Evolutionary conservation across 2,329 filamentous ascomycete species (phyloP).

Genomic region (Alternaria rosae): DNA sequence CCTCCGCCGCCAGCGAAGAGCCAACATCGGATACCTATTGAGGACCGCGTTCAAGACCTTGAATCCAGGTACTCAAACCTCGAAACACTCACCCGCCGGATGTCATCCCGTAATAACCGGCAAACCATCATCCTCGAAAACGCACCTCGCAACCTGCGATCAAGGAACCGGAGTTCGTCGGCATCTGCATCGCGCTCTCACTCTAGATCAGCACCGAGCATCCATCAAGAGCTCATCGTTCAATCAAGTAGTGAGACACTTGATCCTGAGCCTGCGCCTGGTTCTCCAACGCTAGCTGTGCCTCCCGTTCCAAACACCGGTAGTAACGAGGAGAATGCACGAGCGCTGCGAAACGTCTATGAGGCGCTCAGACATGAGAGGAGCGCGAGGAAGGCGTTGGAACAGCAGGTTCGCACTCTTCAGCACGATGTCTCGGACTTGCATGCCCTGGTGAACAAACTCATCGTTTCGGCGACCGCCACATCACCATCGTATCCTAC

Average conservation of each 20-base stretch:
- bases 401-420: slow-evolving; percentile 41
- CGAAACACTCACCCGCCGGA: slow-evolving; percentile 41
- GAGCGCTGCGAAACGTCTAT: slow-evolving; percentile 32
- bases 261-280: slow-evolving; percentile 9
- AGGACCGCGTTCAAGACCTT: slow-evolving; percentile 44
- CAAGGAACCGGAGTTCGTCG: slow-evolving; percentile 42
- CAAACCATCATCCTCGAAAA: slow-evolving; percentile 51
- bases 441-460: slow-evolving; percentile 39
- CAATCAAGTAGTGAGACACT: slow-evolving; percentile 25
- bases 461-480: slow-evolving; percentile 26
- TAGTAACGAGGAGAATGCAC: slow-evolving; percentile 5
- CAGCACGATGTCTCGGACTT: slow-evolving; percentile 43
- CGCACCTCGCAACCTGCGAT: slow-evolving; percentile 43
- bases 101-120: slow-evolving; percentile 45
- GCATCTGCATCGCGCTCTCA: slow-evolving; percentile 23
- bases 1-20: slow-evolving; percentile 17
- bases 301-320: neutral
- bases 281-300: slow-evolving; percentile 21
- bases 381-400: slow-evolving; percentile 43
- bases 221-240: slow-evolving; percentile 22
- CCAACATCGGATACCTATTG: slow-evolving; percentile 37
- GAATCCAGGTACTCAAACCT: slow-evolving; percentile 42
- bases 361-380: slow-evolving; percentile 41
- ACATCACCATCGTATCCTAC: slow-evolving; percentile 41
- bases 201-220: slow-evolving; percentile 24